Base-by-base conservation (phyloP, 2,329 filamentous ascomycete species). In the Westerdykella ornata region DNA sequence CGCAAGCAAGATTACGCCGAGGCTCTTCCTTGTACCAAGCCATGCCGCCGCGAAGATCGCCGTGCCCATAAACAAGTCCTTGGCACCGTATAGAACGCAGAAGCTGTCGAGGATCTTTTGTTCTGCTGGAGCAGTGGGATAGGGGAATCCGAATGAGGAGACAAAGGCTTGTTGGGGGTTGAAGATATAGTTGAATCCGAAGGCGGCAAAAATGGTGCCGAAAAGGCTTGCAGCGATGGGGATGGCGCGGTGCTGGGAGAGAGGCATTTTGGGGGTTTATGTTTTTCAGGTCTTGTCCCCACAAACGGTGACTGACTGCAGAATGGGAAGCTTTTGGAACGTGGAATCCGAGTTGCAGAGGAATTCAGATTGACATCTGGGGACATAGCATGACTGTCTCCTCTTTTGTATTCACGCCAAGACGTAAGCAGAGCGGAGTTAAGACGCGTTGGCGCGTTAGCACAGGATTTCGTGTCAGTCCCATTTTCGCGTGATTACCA, bases 41-140 rank as follows among this genome's bases (percentile, higher is more conserved):
- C 56, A 68, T 1, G 62, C 59, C 0, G 69, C 57, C 0, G 63
- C 55, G 31, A 59, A 62, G 15, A 72, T 62, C 2, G 68, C 59
- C 1, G 63, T 19, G 0, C 69, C 72, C 60, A 75, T 72, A 59
- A 74, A 76, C 13, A 75, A 54, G 45, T 77, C 72, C 9, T 74
- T 65, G 3, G 62, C 66, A 1, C 72, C 72, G 51, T 73, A 76
- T 28, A 76, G 53, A 3, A 63, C 51, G 30, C 30, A 32, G 15
- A 32, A 32, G 38, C 57, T 63, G 43, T 74, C 59, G 41, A 74
- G 60, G n/a, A 73, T 44, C 7, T 62, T 53, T 36, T 58, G 56
- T 14, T 71, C 67, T 2, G 57, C 35, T 3, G 56, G 46, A 3
- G 57, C 46, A 3, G 53, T 38, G 5, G 70, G 67, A 0, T 54